Conservation (phyloP, 169 alveolate species). For the Pseudocohnilembus persalinus region DNA sequence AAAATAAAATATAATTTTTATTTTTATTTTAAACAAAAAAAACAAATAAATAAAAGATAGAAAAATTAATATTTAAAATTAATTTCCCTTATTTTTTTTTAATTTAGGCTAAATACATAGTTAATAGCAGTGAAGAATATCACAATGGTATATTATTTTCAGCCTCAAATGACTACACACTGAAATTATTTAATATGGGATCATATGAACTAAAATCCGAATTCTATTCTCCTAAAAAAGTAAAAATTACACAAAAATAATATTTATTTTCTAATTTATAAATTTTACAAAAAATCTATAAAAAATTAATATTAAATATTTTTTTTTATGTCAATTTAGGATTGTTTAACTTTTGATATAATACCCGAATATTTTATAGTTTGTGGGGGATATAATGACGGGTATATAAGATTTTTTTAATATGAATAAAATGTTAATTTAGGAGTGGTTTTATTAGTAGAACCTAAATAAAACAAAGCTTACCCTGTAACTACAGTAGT, state of each 20-base stretch:
- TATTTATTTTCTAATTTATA: too few relatives aligned
- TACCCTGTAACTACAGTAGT: not conserved
- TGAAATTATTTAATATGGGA: conserved; percentile 6
- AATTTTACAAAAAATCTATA: too few relatives aligned
- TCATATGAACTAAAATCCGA: conserved; percentile 10
- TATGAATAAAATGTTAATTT: not conserved
- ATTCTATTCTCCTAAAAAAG: conserved; percentile 19
- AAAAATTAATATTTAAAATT: too few relatives aligned
- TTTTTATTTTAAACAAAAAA: too few relatives aligned
- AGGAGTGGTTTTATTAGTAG: conserved; percentile 1
- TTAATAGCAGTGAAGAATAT: not conserved
- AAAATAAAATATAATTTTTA: too few relatives aligned
- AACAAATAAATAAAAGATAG: too few relatives aligned
- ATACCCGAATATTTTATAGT: not conserved
- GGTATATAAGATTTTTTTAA: conserved; percentile 13
- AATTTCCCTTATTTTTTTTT: too few relatives aligned
- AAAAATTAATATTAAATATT: too few relatives aligned
- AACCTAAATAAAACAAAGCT: not conserved
- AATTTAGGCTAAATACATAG: not conserved
- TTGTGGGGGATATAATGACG: conserved; percentile 25
- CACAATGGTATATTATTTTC: conserved; percentile 11
- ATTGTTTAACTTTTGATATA: conserved; percentile 9
- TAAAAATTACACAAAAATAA: too few relatives aligned
- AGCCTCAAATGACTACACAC: conserved; percentile 13
- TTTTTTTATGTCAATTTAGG: not conserved